Evolutionary conservation across 345 rosid genomes (phyloP).

Genomic region (Gossypium arboreum): DNA sequence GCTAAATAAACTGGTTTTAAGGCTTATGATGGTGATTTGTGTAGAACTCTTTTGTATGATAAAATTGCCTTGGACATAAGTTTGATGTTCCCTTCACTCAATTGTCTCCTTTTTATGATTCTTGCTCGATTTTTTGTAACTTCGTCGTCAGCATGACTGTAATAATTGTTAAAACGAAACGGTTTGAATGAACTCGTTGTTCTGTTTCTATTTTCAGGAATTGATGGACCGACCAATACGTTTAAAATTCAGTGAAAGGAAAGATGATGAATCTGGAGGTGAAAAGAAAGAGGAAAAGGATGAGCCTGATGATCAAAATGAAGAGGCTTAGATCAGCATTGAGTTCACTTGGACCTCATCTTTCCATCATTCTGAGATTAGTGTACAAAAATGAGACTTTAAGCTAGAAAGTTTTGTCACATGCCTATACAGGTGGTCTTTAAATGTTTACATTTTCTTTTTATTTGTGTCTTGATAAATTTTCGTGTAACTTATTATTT

Average conservation of each 20-base stretch:
- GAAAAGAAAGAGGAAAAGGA: slow-evolving; percentile 28
- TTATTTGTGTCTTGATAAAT: neutral
- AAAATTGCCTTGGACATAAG: neutral
- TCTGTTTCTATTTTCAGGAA: slow-evolving; percentile 44
- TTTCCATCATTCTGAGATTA: slow-evolving; percentile 14
- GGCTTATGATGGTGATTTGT: neutral
- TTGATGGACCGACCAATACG: slow-evolving; percentile 76
- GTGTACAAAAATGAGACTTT: slow-evolving; percentile 4
- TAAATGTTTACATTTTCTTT: neutral
- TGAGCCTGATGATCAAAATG: slow-evolving; percentile 21
- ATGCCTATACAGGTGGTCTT: slow-evolving; percentile 9
- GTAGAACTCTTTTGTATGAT: neutral
- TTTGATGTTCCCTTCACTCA: slow-evolving; percentile 3
- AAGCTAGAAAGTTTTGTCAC: neutral
- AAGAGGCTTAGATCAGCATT: slow-evolving; percentile 21
- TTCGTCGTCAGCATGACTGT: neutral
- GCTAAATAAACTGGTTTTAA: neutral
- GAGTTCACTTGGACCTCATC: neutral
- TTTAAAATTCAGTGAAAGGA: slow-evolving; percentile 58
- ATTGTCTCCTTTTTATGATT: neutral
- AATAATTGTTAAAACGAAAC: neutral
- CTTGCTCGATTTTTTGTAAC: too few relatives aligned
- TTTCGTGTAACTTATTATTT: neutral
- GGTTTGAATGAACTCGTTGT: slow-evolving; percentile 2
- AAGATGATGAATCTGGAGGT: slow-evolving; percentile 39